Evolutionary conservation across 192 early-diverging fungal genomes (phyloP).

Genomic region (Dissophora globulifera): DNA sequence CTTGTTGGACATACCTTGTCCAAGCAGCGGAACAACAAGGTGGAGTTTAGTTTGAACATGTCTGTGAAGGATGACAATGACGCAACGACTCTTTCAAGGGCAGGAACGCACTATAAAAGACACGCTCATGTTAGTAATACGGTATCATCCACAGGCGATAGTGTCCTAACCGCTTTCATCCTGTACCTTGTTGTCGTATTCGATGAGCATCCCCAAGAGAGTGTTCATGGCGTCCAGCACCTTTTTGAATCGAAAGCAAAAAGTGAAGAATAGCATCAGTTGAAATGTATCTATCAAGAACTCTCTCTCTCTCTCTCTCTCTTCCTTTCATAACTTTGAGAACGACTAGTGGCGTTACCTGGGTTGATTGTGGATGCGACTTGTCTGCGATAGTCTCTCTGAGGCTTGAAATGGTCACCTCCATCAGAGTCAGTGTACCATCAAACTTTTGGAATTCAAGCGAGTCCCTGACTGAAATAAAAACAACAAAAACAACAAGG

Average conservation of each 20-base stretch:
- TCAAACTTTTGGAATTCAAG: conserved; percentile 26
- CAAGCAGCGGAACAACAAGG: conserved; percentile 32
- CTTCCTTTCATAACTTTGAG: too few species aligned
- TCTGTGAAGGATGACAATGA: conserved; percentile 32
- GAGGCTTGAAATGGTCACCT: conserved; percentile 37
- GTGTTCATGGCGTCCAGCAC: conserved; percentile 30
- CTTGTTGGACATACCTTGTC: conserved; percentile 22
- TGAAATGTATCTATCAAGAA: too few species aligned
- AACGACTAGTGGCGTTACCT: conserved; percentile 12
- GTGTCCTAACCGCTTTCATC: too few species aligned
- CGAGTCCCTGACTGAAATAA: conserved; percentile 18
- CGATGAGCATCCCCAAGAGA: conserved; percentile 29
- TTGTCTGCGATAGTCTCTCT: conserved; percentile 24
- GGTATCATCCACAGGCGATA: too few species aligned
- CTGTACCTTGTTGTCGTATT: conserved; percentile 33
- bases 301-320: too few species aligned
- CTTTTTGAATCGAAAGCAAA: not conserved
- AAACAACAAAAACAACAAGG: not conserved
- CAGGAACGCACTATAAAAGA: conserved; percentile 19
- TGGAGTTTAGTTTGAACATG: conserved; percentile 42
- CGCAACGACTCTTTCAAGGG: conserved; percentile 13
- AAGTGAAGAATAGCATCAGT: too few species aligned
- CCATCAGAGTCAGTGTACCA: conserved; percentile 40
- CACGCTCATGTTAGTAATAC: too few species aligned
- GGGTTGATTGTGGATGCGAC: conserved; percentile 10